A percentile compares a stretch with the other conserved stretches of the same genome.
These are phyloP conservation scores for Suzukiozyma palmioleophila DNA, from an alignment of 1,139 yeast species.

Conservation along the genomic window DNA sequence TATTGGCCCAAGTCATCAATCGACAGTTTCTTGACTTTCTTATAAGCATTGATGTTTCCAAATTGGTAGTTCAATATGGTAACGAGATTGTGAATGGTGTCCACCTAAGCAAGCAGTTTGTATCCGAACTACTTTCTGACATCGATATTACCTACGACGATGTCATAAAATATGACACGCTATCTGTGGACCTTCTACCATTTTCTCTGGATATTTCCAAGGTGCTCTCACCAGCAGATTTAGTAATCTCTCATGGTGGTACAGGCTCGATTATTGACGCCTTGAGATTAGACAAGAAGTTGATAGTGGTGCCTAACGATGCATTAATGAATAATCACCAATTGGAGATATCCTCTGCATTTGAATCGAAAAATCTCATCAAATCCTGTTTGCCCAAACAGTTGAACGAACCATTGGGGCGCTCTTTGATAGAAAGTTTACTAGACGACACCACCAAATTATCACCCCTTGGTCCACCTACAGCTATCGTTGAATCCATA, in stretches of 20 bases:
- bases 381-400: not conserved
- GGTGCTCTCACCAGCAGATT: slow-evolving; percentile 39
- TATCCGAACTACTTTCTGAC: slow-evolving; percentile 7
- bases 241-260: slow-evolving; percentile 87
- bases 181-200: slow-evolving; percentile 34
- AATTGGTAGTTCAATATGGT: slow-evolving; percentile 68
- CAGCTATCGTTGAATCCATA: not conserved
- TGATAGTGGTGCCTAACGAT: slow-evolving; percentile 70
- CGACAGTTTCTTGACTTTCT: slow-evolving; percentile 33
- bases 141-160: slow-evolving; percentile 3
- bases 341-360: slow-evolving; percentile 56
- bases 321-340: slow-evolving; percentile 85
- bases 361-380: slow-evolving; percentile 1
- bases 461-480: not conserved
- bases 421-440: not conserved
- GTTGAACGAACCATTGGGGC: not conserved
- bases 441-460: not conserved
- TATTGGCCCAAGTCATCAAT: slow-evolving; percentile 42
- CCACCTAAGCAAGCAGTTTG: slow-evolving; percentile 22
- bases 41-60: slow-evolving; percentile 26
- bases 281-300: slow-evolving; percentile 48
- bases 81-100: slow-evolving; percentile 31
- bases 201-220: slow-evolving; percentile 39
- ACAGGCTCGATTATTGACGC: slow-evolving; percentile 90
- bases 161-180: not conserved